Evolutionary conservation across 306 rosid genomes (phyloP).

Genomic region (Glycine tomentella): DNA sequence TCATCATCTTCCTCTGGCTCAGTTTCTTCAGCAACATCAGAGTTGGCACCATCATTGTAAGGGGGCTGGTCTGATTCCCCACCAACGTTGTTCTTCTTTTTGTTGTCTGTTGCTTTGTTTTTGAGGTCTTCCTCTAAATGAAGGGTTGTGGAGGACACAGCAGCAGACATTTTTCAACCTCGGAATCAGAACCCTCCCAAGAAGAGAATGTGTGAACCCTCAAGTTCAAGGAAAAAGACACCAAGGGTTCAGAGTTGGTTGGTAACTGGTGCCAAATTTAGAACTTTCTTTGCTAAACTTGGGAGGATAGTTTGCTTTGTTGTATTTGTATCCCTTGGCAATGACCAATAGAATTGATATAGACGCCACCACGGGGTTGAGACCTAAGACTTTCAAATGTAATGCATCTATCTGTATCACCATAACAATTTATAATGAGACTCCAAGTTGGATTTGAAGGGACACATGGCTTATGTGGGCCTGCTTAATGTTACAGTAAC

Average conservation of each 20-base stretch:
- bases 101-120: slow-evolving; percentile 43
- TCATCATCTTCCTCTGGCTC: slow-evolving; percentile 66
- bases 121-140: slow-evolving; percentile 58
- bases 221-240: neutral
- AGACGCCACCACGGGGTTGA: too few relatives aligned
- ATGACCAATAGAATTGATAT: neutral
- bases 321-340: neutral
- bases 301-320: slow-evolving; percentile 15
- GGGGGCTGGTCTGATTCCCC: slow-evolving; percentile 40
- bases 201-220: slow-evolving; percentile 19
- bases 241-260: neutral
- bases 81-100: slow-evolving; percentile 5
- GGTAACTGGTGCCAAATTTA: slow-evolving; percentile 25
- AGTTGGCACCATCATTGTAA: slow-evolving; percentile 22
- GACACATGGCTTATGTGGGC: slow-evolving; percentile 38
- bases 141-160: slow-evolving; percentile 57
- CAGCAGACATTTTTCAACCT: slow-evolving; percentile 65
- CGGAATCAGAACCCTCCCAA: slow-evolving; percentile 26
- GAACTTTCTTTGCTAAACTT: slow-evolving; percentile 19
- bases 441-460: slow-evolving; percentile 33
- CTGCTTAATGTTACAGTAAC: slow-evolving; percentile 37
- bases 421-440: neutral
- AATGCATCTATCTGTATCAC: neutral
- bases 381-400: neutral
- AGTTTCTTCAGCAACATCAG: slow-evolving; percentile 43